Conservation (phyloP, 2,329 filamentous ascomycete genomes). For the Claviceps digitariae region DNA sequence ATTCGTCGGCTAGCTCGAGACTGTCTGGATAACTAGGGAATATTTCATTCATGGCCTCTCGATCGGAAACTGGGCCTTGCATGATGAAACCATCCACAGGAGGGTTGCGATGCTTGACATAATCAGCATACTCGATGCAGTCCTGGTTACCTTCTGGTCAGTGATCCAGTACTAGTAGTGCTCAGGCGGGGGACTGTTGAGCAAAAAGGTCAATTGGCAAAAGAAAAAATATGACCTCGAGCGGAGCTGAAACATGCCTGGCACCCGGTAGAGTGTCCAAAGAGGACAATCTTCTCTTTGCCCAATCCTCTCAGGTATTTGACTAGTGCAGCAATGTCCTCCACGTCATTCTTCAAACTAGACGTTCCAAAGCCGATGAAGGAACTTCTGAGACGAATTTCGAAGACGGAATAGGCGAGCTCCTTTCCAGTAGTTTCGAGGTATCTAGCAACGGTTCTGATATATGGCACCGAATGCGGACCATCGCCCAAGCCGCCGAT, state of each 20-base stretch:
- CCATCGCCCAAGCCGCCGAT: constrained; percentile 60
- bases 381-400: constrained; percentile 41
- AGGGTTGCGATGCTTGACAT: constrained; percentile 26
- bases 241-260: constrained; percentile 27
- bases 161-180: no score
- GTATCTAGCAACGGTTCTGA: constrained; percentile 30
- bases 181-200: background rate
- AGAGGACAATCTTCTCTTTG: constrained; percentile 36
- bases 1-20: constrained; percentile 35
- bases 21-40: constrained; percentile 31
- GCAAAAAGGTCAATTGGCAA: background rate
- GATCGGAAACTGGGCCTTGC: constrained; percentile 68
- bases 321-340: constrained; percentile 38
- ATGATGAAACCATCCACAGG: constrained; percentile 64
- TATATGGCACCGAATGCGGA: constrained; percentile 49
- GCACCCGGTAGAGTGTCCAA: constrained; percentile 46
- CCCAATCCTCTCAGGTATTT: constrained; percentile 38
- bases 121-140: constrained; percentile 40
- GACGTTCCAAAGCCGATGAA: constrained; percentile 38
- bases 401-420: constrained; percentile 39
- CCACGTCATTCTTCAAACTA: constrained; percentile 37
- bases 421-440: constrained; percentile 22
- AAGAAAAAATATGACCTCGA: background rate
- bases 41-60: constrained; percentile 44
- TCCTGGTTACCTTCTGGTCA: constrained; percentile 26